Conservation (phyloP, 139 green algal species). For the Parachlorella kessleri region DNA sequence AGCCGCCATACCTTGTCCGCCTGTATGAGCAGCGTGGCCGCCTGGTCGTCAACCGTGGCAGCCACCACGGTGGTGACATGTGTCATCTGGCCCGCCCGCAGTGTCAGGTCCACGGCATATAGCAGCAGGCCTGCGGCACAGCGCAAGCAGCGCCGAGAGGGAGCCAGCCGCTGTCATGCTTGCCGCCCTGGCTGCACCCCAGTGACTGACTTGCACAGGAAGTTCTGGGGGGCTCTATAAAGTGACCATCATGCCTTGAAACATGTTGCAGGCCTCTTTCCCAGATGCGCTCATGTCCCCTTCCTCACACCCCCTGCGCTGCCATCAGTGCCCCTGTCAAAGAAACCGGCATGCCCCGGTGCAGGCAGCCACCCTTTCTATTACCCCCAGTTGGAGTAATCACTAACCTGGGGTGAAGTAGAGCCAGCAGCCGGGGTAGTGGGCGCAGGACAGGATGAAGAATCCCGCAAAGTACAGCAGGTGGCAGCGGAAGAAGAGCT, state of each 20-base stretch:
- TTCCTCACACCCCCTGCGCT: no score
- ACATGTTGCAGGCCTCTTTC: no score
- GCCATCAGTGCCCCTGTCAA: no score
- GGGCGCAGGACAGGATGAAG: conserved; percentile 5
- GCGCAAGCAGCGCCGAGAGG: no score
- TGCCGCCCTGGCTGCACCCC: background rate
- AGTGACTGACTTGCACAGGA: background rate
- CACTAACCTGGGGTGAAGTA: conserved; percentile 7
- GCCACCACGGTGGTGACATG: conserved; percentile 8
- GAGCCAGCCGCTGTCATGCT: background rate
- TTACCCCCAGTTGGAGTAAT: no score
- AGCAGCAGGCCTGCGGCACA: conserved; percentile 20
- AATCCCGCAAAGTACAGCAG: conserved; percentile 22
- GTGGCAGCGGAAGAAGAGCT: conserved; percentile 20
- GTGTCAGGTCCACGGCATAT: conserved; percentile 15
- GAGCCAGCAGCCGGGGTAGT: conserved; percentile 21
- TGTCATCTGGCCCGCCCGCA: conserved; percentile 6
- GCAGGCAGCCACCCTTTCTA: no score
- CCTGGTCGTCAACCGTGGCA: background rate
- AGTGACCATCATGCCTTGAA: no score
- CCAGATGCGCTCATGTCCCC: no score
- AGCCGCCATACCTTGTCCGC: conserved; percentile 4
- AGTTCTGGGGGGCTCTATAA: no score
- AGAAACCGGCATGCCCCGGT: no score
- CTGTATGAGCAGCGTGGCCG: background rate